A percentile compares a stretch with the other conserved stretches of the same genome.
phyloP scores from a whole-genome alignment of 1,139 yeast genomes.

The Komagataea norvegica region DNA sequence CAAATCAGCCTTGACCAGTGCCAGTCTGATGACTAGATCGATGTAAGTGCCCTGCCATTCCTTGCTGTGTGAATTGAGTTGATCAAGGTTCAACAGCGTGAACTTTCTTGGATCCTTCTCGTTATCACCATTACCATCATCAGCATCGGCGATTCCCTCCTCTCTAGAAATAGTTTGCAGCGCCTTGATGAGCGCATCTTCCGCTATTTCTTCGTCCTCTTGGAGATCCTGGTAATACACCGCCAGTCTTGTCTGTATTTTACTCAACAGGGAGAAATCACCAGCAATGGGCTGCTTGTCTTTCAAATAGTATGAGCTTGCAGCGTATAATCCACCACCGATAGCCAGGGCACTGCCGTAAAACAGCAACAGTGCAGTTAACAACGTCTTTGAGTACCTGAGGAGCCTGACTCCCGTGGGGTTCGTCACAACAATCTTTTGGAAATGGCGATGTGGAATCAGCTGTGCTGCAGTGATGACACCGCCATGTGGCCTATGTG shows the following conservation, averaged over 20 bases:
- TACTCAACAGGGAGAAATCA: conserved; percentile 30
- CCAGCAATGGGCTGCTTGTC: conserved; percentile 27
- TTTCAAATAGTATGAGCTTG: conserved; percentile 21
- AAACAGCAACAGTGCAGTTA: conserved; percentile 18
- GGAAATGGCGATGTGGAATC: neutral
- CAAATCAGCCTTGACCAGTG: conserved; percentile 28
- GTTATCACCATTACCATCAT: conserved; percentile 18
- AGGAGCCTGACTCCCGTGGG: conserved; percentile 15
- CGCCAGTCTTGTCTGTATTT: conserved; percentile 26
- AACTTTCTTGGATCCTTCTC: conserved; percentile 23
- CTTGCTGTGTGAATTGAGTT: conserved; percentile 15
- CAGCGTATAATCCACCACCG: conserved; percentile 23
- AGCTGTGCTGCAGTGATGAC: neutral
- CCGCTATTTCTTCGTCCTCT: conserved; percentile 21
- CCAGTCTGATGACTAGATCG: conserved; percentile 34
- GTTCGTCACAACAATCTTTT: conserved; percentile 13
- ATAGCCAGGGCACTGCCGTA: conserved; percentile 23
- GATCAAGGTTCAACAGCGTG: conserved; percentile 18
- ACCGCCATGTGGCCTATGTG: too few relatives aligned
- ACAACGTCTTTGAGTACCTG: conserved; percentile 13
- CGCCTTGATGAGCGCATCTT: conserved; percentile 24
- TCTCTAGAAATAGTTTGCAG: conserved; percentile 23
- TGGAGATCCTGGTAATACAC: conserved; percentile 27
- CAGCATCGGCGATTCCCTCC: conserved; percentile 22
- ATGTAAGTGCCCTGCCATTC: conserved; percentile 36